Evolutionary conservation across 441 rosid species (phyloP).

Genomic region (Metrosideros polymorpha): DNA sequence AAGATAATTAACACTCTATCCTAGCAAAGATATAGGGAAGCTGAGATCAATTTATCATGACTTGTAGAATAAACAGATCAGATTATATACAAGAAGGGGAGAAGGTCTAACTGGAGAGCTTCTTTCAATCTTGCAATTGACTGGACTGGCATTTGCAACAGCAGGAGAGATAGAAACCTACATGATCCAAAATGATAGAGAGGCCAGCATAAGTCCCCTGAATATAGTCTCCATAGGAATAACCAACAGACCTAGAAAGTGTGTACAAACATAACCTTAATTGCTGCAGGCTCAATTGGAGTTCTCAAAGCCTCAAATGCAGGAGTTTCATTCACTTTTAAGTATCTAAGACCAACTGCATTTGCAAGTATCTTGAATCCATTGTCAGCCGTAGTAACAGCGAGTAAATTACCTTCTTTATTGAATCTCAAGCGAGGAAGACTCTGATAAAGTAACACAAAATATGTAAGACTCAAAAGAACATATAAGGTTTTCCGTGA

Average conservation of each 20-base stretch:
- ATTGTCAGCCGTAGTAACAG: constrained; percentile 30
- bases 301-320: constrained; percentile 25
- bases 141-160: constrained; percentile 40
- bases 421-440: constrained; percentile 40
- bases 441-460: constrained; percentile 16
- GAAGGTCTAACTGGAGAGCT: constrained; percentile 80
- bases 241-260: constrained; percentile 1
- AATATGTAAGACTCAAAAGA: neutral
- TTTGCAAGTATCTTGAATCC: constrained; percentile 38
- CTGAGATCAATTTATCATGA: neutral
- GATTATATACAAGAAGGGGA: constrained; percentile 41
- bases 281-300: constrained; percentile 38
- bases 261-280: constrained; percentile 37
- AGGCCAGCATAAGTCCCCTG: constrained; percentile 1
- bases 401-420: constrained; percentile 39
- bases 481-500: neutral
- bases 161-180: constrained; percentile 58
- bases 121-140: constrained; percentile 69
- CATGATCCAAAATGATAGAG: neutral
- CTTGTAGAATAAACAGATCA: neutral
- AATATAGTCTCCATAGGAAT: neutral
- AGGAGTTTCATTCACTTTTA: constrained; percentile 18
- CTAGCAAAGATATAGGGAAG: neutral
- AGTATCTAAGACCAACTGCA: constrained; percentile 22
- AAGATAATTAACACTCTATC: neutral